Base-by-base conservation (phyloP, 306 rosid species). In the Sophora flavescens region DNA sequence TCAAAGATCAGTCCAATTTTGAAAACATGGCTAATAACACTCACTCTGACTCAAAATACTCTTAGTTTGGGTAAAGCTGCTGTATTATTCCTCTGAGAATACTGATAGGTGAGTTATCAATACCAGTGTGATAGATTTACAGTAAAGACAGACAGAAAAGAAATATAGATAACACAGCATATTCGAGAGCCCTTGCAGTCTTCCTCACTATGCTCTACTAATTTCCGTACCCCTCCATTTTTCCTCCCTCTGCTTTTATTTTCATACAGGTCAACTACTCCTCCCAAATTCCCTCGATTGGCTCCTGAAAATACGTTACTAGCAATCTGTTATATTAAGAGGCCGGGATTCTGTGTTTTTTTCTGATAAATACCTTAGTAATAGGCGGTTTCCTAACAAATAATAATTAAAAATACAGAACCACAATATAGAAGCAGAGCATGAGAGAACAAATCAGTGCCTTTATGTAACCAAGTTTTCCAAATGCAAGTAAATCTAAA, bases 401-500 rank as follows among this genome's bases (percentile, higher is more conserved):
- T 48, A 74, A 36, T 16, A 62, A 11, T 65, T 63, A 53, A 17
- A 39, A 79, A 53, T 13, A 28, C 36, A 63, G 78, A 69, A 68
- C 26, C 52, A 68, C 28, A 5, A 58, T 8, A 47, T 58, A 16
- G 39, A 75, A 33, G 69, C 60, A 68, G 28, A 66, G 48, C 61
- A 74, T 35, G 67, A 68, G 59, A 58, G 48, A 60, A 36, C 73
- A 52, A 30, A 44, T 22, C 18, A 32, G 28, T 63, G n/a, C 47
- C 39, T 39, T 35, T 7, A 56, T 42, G 33, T 38, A 22, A 48
- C 70, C 56, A 66, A 45, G 35, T 44, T 59, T 22, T 42, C 30
- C 53, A 63, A 71, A 59, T 57, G 12, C n/a, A 66, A 60, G 65
- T 6, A 78, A 67, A 74, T 56, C 56, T 38, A 64, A 71, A 75